A percentile compares a stretch with the other conserved stretches of the same genome.
phyloP scores from a whole-genome alignment of 345 rosid species.

The Euphorbia lathyris region DNA sequence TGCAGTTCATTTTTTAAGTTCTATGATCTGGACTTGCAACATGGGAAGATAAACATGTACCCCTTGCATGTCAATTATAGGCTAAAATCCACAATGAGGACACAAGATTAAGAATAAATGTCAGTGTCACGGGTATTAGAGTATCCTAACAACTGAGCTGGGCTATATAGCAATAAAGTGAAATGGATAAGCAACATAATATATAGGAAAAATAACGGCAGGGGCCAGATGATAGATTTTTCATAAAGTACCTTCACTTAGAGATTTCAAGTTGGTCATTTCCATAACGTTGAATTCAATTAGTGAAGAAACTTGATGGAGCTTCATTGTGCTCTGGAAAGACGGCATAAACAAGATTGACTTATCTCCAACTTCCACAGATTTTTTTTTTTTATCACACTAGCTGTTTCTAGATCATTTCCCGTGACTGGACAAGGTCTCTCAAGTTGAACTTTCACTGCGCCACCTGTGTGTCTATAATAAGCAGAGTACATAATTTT shows the following conservation, averaged over 20 bases:
- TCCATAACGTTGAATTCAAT: constrained; percentile 58
- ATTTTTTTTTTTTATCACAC: constrained; percentile 51
- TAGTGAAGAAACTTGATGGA: constrained; percentile 46
- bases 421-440: constrained; percentile 49
- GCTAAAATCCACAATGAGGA: not conserved
- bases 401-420: constrained; percentile 38
- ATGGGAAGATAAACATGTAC: too few species aligned
- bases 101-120: not conserved
- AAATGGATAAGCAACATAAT: not conserved
- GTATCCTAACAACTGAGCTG: constrained; percentile 7
- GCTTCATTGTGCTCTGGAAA: constrained; percentile 38
- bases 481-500: constrained; percentile 15
- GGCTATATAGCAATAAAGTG: constrained; percentile 6
- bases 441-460: constrained; percentile 27
- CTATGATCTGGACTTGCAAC: too few species aligned
- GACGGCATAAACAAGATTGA: constrained; percentile 58
- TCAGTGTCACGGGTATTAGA: not conserved
- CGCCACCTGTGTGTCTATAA: constrained; percentile 66
- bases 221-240: constrained; percentile 4
- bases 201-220: not conserved
- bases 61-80: too few species aligned
- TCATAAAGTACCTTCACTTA: constrained; percentile 62
- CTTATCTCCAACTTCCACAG: constrained; percentile 63
- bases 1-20: too few species aligned
- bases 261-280: constrained; percentile 61